Conservation (phyloP, 2,329 filamentous ascomycete genomes). For the Fusarium sp. region DNA sequence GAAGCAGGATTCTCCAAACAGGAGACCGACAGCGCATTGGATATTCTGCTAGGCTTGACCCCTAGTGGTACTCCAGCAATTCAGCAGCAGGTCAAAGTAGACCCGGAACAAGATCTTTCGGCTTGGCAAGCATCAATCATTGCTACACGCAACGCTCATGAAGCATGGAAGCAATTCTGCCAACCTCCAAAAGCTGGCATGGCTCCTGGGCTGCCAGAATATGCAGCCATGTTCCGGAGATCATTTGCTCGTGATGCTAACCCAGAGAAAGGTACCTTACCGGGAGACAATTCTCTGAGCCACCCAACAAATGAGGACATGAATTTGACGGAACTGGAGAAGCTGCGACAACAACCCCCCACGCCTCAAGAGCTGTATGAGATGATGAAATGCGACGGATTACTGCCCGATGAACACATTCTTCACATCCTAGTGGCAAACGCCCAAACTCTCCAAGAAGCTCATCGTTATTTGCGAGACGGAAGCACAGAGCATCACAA, state of each 20-base stretch:
- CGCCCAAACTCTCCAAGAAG: slow-evolving; percentile 58
- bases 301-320: slow-evolving; percentile 47
- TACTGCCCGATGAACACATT: slow-evolving; percentile 59
- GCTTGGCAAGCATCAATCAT: slow-evolving; percentile 66
- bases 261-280: slow-evolving; percentile 49
- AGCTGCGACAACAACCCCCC: slow-evolving; percentile 69
- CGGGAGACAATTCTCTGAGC: slow-evolving; percentile 69
- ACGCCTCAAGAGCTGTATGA: slow-evolving; percentile 65
- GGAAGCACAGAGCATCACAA: slow-evolving; percentile 41
- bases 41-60: slow-evolving; percentile 62
- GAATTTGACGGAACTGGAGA: slow-evolving; percentile 72
- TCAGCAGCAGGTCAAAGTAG: slow-evolving; percentile 52
- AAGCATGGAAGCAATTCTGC: slow-evolving; percentile 66
- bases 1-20: slow-evolving; percentile 64
- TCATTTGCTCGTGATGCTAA: slow-evolving; percentile 51
- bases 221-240: slow-evolving; percentile 69
- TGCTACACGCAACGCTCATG: slow-evolving; percentile 67
- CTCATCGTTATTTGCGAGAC: slow-evolving; percentile 60
- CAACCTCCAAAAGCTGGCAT: slow-evolving; percentile 47
- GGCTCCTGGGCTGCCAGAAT: slow-evolving; percentile 56
- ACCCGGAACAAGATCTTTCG: slow-evolving; percentile 27
- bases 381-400: slow-evolving; percentile 61
- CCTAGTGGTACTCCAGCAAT: slow-evolving; percentile 64
- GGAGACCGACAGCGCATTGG: slow-evolving; percentile 58
- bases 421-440: slow-evolving; percentile 66